Percentiles rank a stretch among this genome's conserved stretches.
These are phyloP conservation scores for Lophiotrema nucula DNA, from an alignment of 495 filamentous ascomycete species.

Conservation along the genomic window DNA sequence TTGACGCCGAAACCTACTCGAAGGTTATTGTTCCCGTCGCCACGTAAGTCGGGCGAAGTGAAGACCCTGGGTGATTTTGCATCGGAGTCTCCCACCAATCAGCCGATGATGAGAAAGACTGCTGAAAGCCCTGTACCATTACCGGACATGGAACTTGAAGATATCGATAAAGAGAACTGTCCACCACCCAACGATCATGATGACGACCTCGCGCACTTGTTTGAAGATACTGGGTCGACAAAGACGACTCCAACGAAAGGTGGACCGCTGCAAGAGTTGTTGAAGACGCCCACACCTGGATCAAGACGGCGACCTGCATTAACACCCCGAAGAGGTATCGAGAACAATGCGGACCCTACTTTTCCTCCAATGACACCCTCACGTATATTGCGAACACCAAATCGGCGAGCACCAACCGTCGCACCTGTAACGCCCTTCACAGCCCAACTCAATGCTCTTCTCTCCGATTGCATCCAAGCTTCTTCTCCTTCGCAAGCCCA, in stretches of 20 bases:
- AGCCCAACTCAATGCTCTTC: slow-evolving; percentile 56
- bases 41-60: slow-evolving; percentile 37
- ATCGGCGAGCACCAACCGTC: slow-evolving; percentile 1
- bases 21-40: slow-evolving; percentile 72
- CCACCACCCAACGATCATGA: slow-evolving; percentile 33
- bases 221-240: slow-evolving; percentile 22
- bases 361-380: slow-evolving; percentile 21
- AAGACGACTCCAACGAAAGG: slow-evolving; percentile 29
- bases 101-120: neutral
- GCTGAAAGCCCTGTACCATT: neutral
- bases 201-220: slow-evolving; percentile 35
- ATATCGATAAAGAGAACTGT: slow-evolving; percentile 45
- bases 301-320: slow-evolving; percentile 6
- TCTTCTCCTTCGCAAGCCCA: slow-evolving; percentile 37
- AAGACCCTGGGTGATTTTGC: slow-evolving; percentile 39
- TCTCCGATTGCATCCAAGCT: slow-evolving; percentile 53
- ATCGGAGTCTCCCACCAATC: slow-evolving; percentile 1
- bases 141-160: slow-evolving; percentile 36
- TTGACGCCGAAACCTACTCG: slow-evolving; percentile 63
- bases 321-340: slow-evolving; percentile 1
- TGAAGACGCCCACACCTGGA: slow-evolving; percentile 36
- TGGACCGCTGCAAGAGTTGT: slow-evolving; percentile 19
- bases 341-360: slow-evolving; percentile 14
- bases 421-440: slow-evolving; percentile 54
- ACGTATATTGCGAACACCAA: slow-evolving; percentile 18